Percentiles rank a stretch among this genome's conserved stretches.
Evolutionary conservation across 495 filamentous ascomycete species (phyloP).

Genomic region (Xylaria scruposa): DNA sequence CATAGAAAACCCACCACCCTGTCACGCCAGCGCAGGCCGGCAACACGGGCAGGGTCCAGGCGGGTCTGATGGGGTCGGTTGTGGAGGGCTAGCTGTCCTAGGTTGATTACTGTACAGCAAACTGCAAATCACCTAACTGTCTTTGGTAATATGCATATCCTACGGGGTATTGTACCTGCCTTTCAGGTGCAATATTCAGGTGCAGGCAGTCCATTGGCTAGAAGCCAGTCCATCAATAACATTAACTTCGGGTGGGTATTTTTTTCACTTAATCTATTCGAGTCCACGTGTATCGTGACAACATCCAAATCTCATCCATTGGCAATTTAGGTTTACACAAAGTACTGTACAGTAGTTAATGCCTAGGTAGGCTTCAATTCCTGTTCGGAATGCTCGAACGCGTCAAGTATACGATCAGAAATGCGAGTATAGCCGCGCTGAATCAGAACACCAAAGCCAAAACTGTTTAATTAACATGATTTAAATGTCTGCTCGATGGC

Average conservation of each 20-base stretch:
- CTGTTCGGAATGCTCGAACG: not conserved
- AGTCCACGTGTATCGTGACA: slow-evolving; percentile 5
- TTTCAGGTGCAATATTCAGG: not conserved
- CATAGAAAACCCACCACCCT: not conserved
- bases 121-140: not conserved
- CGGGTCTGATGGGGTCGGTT: not conserved
- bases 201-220: not conserved
- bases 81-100: not conserved
- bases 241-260: not conserved
- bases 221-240: not conserved
- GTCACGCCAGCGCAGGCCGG: not conserved
- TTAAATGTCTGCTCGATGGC: not conserved
- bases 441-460: not conserved
- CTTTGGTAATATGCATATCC: slow-evolving; percentile 1
- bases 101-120: not conserved
- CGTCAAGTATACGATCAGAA: not conserved
- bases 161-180: not conserved
- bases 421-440: not conserved
- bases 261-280: not conserved
- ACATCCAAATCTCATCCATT: not conserved
- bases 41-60: slow-evolving; percentile 6
- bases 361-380: not conserved
- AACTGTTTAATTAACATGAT: not conserved
- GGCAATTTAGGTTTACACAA: not conserved
- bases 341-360: not conserved